phyloP scores from a whole-genome alignment of 2,329 filamentous ascomycete species.

The Leptoxyphium fumago region DNA sequence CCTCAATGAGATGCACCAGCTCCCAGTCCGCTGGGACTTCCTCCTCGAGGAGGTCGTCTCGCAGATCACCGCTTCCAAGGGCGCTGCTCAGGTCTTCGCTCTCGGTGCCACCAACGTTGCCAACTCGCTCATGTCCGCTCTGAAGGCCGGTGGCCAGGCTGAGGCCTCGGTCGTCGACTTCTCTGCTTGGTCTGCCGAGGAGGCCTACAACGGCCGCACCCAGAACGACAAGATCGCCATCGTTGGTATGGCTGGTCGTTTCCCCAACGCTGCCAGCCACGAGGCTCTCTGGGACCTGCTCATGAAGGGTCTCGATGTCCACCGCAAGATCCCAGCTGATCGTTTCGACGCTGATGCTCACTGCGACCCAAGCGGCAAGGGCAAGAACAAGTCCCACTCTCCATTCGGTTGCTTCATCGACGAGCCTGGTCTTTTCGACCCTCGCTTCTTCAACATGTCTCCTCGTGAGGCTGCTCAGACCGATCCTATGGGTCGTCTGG shows the following conservation, averaged over 20 bases:
- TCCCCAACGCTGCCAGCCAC: constrained; percentile 56
- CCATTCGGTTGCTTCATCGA: constrained; percentile 65
- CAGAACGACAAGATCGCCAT: constrained; percentile 64
- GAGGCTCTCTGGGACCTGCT: constrained; percentile 64
- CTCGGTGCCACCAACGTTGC: constrained; percentile 40
- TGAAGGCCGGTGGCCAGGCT: constrained; percentile 36
- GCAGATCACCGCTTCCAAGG: constrained; percentile 28
- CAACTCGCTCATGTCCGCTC: constrained; percentile 39
- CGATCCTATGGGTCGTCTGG: constrained; percentile 67
- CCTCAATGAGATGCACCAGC: constrained; percentile 30
- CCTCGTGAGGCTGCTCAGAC: constrained; percentile 66
- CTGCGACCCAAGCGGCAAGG: constrained; percentile 56
- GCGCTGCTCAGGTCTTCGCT: constrained; percentile 31
- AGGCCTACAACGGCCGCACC: constrained; percentile 26
- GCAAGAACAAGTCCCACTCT: constrained; percentile 61
- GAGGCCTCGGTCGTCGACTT: constrained; percentile 30
- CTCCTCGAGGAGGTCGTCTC: constrained; percentile 33
- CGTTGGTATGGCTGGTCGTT: constrained; percentile 67
- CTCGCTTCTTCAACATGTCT: constrained; percentile 80
- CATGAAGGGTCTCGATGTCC: constrained; percentile 59
- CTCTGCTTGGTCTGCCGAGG: constrained; percentile 25
- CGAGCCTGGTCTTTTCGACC: constrained; percentile 63
- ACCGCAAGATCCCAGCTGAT: constrained; percentile 51
- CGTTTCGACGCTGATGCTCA: constrained; percentile 62
- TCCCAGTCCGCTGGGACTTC: constrained; percentile 35